Conservation (phyloP, 176 grass and related monocot genomes). For the Paspalum notatum region DNA sequence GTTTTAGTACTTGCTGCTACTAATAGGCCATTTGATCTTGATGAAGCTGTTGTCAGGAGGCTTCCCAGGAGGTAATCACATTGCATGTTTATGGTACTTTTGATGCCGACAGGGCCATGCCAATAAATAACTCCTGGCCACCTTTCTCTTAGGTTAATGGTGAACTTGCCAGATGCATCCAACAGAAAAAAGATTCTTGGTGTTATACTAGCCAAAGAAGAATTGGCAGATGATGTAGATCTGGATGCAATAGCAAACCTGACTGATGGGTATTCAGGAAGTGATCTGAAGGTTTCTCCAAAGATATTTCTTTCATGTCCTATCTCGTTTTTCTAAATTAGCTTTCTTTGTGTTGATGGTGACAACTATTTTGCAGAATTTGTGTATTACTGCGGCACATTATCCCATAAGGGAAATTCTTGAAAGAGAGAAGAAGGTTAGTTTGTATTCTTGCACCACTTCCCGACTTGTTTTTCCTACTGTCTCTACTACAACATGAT, state of each 20-base stretch:
- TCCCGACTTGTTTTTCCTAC: conserved; percentile 2
- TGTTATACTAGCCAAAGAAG: conserved; percentile 95
- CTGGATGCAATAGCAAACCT: conserved; percentile 74
- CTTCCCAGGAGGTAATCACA: conserved; percentile 82
- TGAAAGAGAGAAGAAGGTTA: conserved; percentile 91
- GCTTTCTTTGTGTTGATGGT: conserved; percentile 14
- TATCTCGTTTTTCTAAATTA: background rate
- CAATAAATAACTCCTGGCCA: conserved; percentile 24
- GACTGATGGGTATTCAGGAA: conserved; percentile 97
- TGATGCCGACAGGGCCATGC: conserved; percentile 23
- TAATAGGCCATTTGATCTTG: conserved; percentile 98
- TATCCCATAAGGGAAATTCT: conserved; percentile 91
- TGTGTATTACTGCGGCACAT: conserved; percentile 95
- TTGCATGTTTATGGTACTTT: conserved; percentile 6
- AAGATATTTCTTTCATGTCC: conserved; percentile 9
- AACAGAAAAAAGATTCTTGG: conserved; percentile 94
- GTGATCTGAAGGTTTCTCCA: conserved; percentile 86
- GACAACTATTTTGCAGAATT: conserved; percentile 61
- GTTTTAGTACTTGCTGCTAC: conserved; percentile 97
- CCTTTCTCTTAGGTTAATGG: conserved; percentile 81
- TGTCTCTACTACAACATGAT: background rate
- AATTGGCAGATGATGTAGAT: conserved; percentile 74
- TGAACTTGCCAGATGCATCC: conserved; percentile 84
- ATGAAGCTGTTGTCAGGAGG: conserved; percentile 95
- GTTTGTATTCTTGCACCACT: conserved; percentile 36